A percentile compares a stretch with the other conserved stretches of the same genome.
These are phyloP conservation scores for Phytophthora agathidicida DNA, from an alignment of 352 stramenopile species.

Conservation along the genomic window DNA sequence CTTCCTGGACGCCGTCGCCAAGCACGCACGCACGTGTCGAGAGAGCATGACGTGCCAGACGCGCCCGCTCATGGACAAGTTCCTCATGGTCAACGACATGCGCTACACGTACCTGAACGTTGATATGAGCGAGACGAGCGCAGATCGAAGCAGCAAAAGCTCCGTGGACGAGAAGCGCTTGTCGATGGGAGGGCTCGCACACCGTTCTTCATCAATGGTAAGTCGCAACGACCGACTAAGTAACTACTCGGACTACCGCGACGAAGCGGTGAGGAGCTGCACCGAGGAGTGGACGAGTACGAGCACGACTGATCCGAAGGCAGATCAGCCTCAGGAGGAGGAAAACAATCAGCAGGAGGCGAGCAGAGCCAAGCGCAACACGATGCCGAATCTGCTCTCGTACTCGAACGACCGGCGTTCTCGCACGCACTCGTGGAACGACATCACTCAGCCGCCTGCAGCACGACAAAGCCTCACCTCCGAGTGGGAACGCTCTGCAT, in stretches of 20 bases:
- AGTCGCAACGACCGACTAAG: slow-evolving; percentile 43
- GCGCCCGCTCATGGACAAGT: slow-evolving; percentile 83
- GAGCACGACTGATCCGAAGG: slow-evolving; percentile 35
- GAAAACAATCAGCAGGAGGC: slow-evolving; percentile 28
- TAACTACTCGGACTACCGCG: slow-evolving; percentile 36
- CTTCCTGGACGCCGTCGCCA: slow-evolving; percentile 80
- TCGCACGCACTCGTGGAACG: slow-evolving; percentile 65
- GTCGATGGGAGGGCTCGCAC: slow-evolving; percentile 27
- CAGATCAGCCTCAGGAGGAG: slow-evolving; percentile 36
- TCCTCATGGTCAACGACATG: slow-evolving; percentile 90
- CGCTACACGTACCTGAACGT: slow-evolving; percentile 89
- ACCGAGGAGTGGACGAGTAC: slow-evolving; percentile 35
- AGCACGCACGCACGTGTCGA: slow-evolving; percentile 77
- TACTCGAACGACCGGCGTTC: slow-evolving; percentile 49
- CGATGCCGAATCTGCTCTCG: slow-evolving; percentile 58
- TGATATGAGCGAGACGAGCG: slow-evolving; percentile 71
- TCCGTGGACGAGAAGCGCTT: slow-evolving; percentile 34
- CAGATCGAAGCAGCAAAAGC: slow-evolving; percentile 50
- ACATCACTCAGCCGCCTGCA: slow-evolving; percentile 24
- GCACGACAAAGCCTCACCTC: slow-evolving; percentile 43
- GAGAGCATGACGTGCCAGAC: slow-evolving; percentile 76
- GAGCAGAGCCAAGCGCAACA: slow-evolving; percentile 45
- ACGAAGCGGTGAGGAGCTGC: slow-evolving; percentile 36
- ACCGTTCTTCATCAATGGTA: slow-evolving; percentile 34
- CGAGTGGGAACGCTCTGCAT: slow-evolving; percentile 57